These are phyloP conservation scores for Cystoisospora suis DNA, from an alignment of 169 alveolate genomes.

Conservation along the genomic window DNA sequence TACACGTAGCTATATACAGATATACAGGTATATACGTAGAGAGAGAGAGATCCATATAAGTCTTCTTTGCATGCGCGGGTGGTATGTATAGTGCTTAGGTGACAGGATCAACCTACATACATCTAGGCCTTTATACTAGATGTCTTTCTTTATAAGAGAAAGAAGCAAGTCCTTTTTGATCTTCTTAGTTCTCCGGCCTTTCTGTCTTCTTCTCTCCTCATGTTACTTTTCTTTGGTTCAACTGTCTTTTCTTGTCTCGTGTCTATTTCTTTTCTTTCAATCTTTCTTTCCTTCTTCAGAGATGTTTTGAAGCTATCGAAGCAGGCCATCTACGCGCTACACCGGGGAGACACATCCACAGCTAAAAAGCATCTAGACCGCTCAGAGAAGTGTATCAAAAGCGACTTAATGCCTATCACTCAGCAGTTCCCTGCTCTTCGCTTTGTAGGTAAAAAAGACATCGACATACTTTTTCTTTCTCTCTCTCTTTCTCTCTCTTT, in stretches of 20 bases:
- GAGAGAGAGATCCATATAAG: background rate
- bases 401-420: background rate
- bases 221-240: no score
- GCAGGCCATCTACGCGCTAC: constrained; percentile 36
- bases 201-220: background rate
- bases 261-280: background rate
- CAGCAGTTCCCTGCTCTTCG: constrained; percentile 42
- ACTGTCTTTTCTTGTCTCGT: background rate
- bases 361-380: background rate
- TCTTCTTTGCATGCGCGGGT: background rate
- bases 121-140: no score
- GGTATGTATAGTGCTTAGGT: no score
- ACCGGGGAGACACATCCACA: background rate
- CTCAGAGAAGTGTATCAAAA: background rate
- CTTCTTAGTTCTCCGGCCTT: background rate
- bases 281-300: background rate
- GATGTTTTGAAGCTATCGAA: constrained; percentile 25
- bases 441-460: background rate
- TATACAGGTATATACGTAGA: background rate
- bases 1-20: background rate
- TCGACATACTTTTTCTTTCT: background rate
- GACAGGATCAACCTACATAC: no score
- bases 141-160: no score
- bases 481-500: background rate
- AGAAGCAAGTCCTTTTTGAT: no score